These are phyloP conservation scores for Hypomyces rosellus DNA, from an alignment of 2,329 filamentous ascomycete species.

Conservation along the genomic window DNA sequence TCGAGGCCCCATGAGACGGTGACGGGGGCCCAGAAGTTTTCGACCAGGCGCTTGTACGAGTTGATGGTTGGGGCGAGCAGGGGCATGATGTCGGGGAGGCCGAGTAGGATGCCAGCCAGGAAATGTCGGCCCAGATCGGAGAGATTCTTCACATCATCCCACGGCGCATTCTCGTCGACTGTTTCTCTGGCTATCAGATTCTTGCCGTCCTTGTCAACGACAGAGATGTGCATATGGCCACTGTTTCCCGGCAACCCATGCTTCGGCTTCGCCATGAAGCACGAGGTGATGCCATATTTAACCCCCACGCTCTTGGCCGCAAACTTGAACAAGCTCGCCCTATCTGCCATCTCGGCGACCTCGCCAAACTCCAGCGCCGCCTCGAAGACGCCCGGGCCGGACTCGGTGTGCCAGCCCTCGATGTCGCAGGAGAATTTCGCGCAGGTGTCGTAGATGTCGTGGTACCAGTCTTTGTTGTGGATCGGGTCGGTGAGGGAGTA, in stretches of 20 bases:
- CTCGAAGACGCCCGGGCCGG: constrained; percentile 89
- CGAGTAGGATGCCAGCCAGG: constrained; percentile 81
- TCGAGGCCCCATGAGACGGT: constrained; percentile 96
- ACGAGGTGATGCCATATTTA: constrained; percentile 86
- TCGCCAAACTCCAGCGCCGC: constrained; percentile 89
- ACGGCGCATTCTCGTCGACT: constrained; percentile 64
- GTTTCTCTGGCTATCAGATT: constrained; percentile 76
- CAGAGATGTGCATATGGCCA: constrained; percentile 90
- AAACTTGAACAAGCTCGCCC: constrained; percentile 89
- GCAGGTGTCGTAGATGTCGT: constrained; percentile 77
- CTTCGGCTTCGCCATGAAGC: constrained; percentile 97
- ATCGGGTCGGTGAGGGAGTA: constrained; percentile 83
- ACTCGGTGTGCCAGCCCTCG: constrained; percentile 95
- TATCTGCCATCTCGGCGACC: constrained; percentile 84
- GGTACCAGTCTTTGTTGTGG: constrained; percentile 90
- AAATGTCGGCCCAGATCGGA: constrained; percentile 90
- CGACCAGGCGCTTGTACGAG: constrained; percentile 94
- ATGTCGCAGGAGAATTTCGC: constrained; percentile 71
- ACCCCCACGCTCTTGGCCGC: constrained; percentile 83
- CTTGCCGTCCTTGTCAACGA: constrained; percentile 71
- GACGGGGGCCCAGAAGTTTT: constrained; percentile 98
- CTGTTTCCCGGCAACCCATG: constrained; percentile 89
- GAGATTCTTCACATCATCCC: constrained; percentile 68
- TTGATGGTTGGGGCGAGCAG: constrained; percentile 91
- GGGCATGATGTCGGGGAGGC: constrained; percentile 92